phyloP scores from a whole-genome alignment of 352 stramenopile species.

The Phytopythium chamaehyphon region DNA sequence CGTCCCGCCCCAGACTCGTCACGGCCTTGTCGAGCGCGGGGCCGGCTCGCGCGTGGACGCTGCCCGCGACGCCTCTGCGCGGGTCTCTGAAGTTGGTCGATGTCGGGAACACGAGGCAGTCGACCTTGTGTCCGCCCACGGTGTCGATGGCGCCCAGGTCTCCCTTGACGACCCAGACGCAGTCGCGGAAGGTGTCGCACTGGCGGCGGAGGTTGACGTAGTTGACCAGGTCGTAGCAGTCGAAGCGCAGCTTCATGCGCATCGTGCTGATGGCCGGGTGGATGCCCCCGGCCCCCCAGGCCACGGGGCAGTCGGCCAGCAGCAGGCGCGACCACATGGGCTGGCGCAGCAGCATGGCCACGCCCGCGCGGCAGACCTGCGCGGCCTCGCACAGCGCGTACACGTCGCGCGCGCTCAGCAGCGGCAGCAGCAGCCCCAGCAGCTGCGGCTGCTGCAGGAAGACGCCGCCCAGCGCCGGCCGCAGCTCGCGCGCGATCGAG shows the following conservation, averaged over 20 bases:
- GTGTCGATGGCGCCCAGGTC: conserved; percentile 37
- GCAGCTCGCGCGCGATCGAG: background rate
- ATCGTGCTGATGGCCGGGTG: background rate
- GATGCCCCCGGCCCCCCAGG: background rate
- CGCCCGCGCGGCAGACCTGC: conserved; percentile 3
- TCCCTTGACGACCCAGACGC: conserved; percentile 31
- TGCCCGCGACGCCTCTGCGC: conserved; percentile 30
- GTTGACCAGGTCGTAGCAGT: conserved; percentile 20
- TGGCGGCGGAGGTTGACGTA: conserved; percentile 45
- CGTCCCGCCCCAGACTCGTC: conserved; percentile 6
- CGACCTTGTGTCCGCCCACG: conserved; percentile 23
- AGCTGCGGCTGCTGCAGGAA: conserved; percentile 10
- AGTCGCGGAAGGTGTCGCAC: conserved; percentile 27
- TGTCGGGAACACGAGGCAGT: conserved; percentile 67
- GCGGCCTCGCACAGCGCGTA: conserved; percentile 11
- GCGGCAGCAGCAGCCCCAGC: conserved; percentile 15
- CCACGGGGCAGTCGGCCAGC: conserved; percentile 12
- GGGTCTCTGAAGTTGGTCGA: conserved; percentile 35
- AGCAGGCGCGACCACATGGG: conserved; percentile 19
- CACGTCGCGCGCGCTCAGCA: conserved; percentile 11
- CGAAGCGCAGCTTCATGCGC: conserved; percentile 1
- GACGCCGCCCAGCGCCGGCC: background rate
- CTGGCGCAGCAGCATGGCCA: conserved; percentile 5
- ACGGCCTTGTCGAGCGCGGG: conserved; percentile 13
- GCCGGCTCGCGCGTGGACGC: conserved; percentile 49